Evolutionary conservation across 192 early-diverging fungal genomes (phyloP), one percentile per base, ranked within the genome.

Genomic region (Coemansia sp.): DNA sequence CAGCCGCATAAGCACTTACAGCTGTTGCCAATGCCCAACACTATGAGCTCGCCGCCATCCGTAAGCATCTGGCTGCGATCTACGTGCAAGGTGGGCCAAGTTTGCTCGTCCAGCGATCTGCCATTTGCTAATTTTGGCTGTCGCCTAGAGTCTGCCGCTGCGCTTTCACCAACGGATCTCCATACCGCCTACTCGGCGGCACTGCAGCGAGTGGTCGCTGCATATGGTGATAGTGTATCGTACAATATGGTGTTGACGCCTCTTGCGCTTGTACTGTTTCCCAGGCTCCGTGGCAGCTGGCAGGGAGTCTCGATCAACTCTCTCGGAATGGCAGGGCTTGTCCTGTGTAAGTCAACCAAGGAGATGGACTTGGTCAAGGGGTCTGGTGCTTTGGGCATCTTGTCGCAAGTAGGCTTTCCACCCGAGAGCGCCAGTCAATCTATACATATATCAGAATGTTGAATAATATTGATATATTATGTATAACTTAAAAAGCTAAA

Each of bases 1-100:
- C 82, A 84, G 59, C 88, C 87, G 17, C 89, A 90, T 73, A 89
- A 89, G 61, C 89, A 90, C 51, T 25, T 89, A n/a, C 89, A 90
- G 77, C 31, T 89, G 19, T 66, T 90, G 46, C 88, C 88, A 17
- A 77, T 86, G 76, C 76, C 76, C 11, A 60, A 67, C 36, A 67
- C 63, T 58, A 55, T 73, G 73, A 66, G 34, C 14, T 17, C 45
- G 31, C 72, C 74, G 17, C 75, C 75, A 17, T 58, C 66, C 4
- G 36, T 68, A 34, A n/a, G 62, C 8, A 62, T 76, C 12, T 80
- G 75, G 77, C 53, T 67, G 25, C 60, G 46, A 15, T 73, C 67
- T 7, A 31, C 25, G n/a, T 64, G 69, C 2, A 58, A 57, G 44
- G 45, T 17, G 5, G 71, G 64, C n/a, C 19, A 23, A 4, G 68